Evolutionary conservation across 345 rosid genomes (phyloP).

Genomic region (Eucalyptus virginea): DNA sequence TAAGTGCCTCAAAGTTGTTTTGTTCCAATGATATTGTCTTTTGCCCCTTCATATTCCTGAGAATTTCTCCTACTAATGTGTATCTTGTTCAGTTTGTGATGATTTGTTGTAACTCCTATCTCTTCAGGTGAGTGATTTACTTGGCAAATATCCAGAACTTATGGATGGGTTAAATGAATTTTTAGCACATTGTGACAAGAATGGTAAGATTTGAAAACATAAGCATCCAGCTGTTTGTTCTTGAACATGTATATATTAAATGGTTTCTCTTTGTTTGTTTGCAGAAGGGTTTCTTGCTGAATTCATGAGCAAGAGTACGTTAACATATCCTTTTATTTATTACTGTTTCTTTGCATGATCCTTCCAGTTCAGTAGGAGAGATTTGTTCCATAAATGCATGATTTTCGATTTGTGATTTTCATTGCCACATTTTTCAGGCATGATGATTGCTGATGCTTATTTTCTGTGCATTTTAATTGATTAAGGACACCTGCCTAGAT

Average conservation of each 20-base stretch:
- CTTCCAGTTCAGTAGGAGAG: background rate
- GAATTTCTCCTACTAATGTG: background rate
- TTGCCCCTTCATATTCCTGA: background rate
- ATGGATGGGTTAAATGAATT: conserved; percentile 79
- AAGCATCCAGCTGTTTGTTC: background rate
- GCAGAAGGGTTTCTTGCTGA: conserved; percentile 87
- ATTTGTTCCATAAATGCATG: background rate
- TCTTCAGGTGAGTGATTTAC: conserved; percentile 56
- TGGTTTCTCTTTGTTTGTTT: conserved; percentile 1
- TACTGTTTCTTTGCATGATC: background rate
- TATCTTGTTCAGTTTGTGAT: background rate
- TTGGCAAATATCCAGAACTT: conserved; percentile 77
- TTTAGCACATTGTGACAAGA: conserved; percentile 79
- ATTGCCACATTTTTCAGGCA: background rate
- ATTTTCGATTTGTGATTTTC: background rate
- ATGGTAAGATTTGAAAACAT: conserved; percentile 31
- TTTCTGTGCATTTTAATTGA: conserved; percentile 7
- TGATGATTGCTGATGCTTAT: background rate
- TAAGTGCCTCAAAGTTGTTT: background rate
- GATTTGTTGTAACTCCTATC: background rate
- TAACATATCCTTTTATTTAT: background rate
- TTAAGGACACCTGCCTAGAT: conserved; percentile 54
- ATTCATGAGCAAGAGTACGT: conserved; percentile 84
- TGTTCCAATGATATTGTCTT: background rate
- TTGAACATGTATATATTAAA: background rate